Base-by-base conservation (phyloP, 2,329 filamentous ascomycete species). In the Ambrosiella xylebori region DNA sequence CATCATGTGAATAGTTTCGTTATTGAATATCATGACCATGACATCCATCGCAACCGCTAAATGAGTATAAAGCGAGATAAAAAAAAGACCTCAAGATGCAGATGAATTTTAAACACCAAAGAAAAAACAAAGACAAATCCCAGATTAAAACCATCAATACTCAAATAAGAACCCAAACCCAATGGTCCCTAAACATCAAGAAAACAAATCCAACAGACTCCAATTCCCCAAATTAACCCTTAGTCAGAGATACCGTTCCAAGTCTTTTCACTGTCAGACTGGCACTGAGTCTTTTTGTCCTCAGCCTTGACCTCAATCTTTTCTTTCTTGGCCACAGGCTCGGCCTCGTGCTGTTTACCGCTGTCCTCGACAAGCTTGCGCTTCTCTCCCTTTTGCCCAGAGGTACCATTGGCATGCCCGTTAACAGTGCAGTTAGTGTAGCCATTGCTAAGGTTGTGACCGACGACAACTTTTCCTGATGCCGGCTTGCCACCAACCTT, bases 191-290 rank as follows among this genome's bases (percentile, higher is more conserved):
- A 27, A 27, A 27, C 5, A 27, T 27, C 27, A 27, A 27, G 44
- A 47, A 47, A 15, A n/a, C 8, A n/a, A 13, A 51, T 15, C 17
- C 27, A 50, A 50, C 15, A 50, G 4, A 57, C 13, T 27, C 7
- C 40, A 49, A 37, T n/a, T 41, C n/a, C 40, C n/a, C 11, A 19
- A 52, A n/a, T 5, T 12, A 2, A 54, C 11, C 38, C 19, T 51
- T 63, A 72, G 61, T 73, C 69, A 19, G 70, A 65, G 57, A 72
- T 72, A 3, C 70, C 71, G 57, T 72, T 71, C 70, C 71, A 72
- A 7, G 71, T 71, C 62, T 70, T 71, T 59, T 72, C 70, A 27
- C 27, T 27, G 3, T 27, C 27, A 27, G n/a, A 61, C 63, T 19
- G 63, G 63, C 62, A 61, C 59, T n/a, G 58, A 61, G 12, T 59